Percentiles rank a stretch among this genome's conserved stretches.
Conservation (phyloP, 306 rosid species). For the Sophora flavescens region DNA sequence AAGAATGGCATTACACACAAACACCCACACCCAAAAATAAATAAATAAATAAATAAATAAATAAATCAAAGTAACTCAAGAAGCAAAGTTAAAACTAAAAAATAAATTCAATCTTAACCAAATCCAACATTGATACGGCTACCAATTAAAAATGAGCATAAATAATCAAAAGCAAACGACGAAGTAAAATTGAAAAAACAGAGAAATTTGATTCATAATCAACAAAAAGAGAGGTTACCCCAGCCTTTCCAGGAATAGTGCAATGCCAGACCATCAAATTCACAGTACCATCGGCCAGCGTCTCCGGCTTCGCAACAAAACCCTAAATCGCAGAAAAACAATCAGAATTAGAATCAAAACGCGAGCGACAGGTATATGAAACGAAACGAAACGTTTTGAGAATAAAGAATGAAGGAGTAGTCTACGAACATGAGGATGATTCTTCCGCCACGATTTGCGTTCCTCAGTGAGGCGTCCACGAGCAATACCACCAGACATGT, state of each 20-base stretch:
- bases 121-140: not conserved
- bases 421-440: slow-evolving; percentile 91
- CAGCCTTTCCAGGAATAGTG: slow-evolving; percentile 90
- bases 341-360: not conserved
- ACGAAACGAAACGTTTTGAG: not conserved
- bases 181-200: not conserved
- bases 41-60: not conserved
- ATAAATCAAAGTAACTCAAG: not conserved
- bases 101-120: not conserved
- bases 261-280: slow-evolving; percentile 99
- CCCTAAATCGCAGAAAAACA: slow-evolving; percentile 61
- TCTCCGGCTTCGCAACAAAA: slow-evolving; percentile 95
- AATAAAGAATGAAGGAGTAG: not conserved
- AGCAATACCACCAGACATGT: slow-evolving; percentile 83
- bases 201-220: not conserved
- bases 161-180: slow-evolving; percentile 21
- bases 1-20: no score
- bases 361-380: no score
- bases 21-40: no score
- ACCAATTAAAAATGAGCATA: not conserved
- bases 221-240: slow-evolving; percentile 56
- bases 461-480: slow-evolving; percentile 96
- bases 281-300: slow-evolving; percentile 76
- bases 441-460: slow-evolving; percentile 93
- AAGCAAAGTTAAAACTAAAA: not conserved